These are phyloP conservation scores for Medicago arabica DNA, from an alignment of 306 rosid species.

Conservation along the genomic window DNA sequence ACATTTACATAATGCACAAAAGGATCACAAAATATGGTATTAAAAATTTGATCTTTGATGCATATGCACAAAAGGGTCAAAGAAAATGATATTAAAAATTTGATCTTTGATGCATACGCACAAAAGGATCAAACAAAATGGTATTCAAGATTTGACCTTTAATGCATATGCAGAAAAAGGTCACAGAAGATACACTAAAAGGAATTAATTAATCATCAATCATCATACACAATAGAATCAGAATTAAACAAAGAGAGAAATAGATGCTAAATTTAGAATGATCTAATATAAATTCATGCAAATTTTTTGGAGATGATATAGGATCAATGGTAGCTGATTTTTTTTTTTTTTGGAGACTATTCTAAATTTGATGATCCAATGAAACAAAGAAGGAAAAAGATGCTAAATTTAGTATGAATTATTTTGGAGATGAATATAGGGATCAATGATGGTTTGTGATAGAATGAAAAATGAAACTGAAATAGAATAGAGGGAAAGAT, in stretches of 20 bases:
- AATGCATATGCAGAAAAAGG: background rate
- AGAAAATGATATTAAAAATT: background rate
- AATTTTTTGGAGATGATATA: background rate
- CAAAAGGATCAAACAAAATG: background rate
- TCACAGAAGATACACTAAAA: background rate
- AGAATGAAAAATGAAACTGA: conserved; percentile 29
- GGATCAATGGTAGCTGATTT: background rate
- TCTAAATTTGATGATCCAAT: background rate
- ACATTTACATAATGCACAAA: background rate
- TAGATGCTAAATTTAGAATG: conserved; percentile 22
- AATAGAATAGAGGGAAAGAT: conserved; percentile 6
- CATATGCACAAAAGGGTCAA: conserved; percentile 11
- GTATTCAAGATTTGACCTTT: conserved; percentile 29
- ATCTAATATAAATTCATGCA: background rate
- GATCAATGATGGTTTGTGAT: conserved; percentile 16
- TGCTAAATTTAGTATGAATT: conserved; percentile 9
- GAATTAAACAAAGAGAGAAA: background rate
- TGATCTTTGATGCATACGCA: conserved; percentile 11
- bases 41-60: conserved; percentile 2
- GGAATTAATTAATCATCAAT: background rate
- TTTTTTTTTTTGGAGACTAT: background rate
- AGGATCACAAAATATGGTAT: background rate
- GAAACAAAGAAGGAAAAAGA: background rate
- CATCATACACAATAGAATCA: background rate
- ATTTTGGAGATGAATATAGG: background rate